These are phyloP conservation scores for Saccharomycopsis capsularis DNA, from an alignment of 805 yeast genomes.

Conservation along the genomic window DNA sequence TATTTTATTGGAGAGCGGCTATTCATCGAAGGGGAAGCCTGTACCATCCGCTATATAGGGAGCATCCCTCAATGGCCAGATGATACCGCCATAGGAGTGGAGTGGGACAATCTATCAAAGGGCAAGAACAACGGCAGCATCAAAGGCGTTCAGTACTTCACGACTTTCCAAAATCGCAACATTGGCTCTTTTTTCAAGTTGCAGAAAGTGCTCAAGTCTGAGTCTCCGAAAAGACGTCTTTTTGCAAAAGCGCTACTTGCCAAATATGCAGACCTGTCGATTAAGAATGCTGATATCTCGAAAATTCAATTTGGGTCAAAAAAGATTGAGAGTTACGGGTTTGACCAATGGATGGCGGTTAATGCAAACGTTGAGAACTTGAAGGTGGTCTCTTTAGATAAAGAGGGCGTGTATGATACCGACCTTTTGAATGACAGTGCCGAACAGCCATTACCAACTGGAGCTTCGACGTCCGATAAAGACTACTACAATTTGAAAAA, in stretches of 20 bases:
- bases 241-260: slow-evolving; percentile 45
- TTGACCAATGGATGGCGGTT: slow-evolving; percentile 44
- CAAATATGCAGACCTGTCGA: slow-evolving; percentile 33
- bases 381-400: slow-evolving; percentile 43
- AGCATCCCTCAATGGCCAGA: slow-evolving; percentile 55
- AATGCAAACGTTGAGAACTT: slow-evolving; percentile 43
- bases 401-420: slow-evolving; percentile 31
- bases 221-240: slow-evolving; percentile 22
- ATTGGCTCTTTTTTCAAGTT: slow-evolving; percentile 62
- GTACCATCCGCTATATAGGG: slow-evolving; percentile 63
- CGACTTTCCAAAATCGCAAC: slow-evolving; percentile 27
- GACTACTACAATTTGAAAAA: neutral
- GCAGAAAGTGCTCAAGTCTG: slow-evolving; percentile 31
- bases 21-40: slow-evolving; percentile 38
- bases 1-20: slow-evolving; percentile 25
- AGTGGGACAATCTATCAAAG: slow-evolving; percentile 68
- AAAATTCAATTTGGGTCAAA: slow-evolving; percentile 49
- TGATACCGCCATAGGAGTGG: slow-evolving; percentile 60
- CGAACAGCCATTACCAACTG: no score
- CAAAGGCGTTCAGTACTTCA: slow-evolving; percentile 50
- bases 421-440: neutral
- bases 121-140: slow-evolving; percentile 70
- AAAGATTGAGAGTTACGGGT: slow-evolving; percentile 55
- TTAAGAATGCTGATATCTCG: slow-evolving; percentile 19
- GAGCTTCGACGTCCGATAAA: no score